These are phyloP conservation scores for Akanthomyces lecanii DNA, from an alignment of 2,329 filamentous ascomycete species.

Conservation along the genomic window DNA sequence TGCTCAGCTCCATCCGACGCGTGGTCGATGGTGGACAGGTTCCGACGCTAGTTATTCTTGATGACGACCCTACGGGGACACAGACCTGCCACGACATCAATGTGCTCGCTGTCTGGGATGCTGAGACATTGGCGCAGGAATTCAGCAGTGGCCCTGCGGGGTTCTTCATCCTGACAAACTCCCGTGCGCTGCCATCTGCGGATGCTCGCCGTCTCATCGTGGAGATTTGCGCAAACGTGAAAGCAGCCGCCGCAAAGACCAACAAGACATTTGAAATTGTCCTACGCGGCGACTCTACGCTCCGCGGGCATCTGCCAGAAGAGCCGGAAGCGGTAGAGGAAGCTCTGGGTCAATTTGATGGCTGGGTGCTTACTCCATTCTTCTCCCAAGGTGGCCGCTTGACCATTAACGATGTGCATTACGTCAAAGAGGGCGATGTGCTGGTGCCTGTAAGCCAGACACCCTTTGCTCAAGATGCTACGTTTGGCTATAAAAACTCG, in stretches of 20 bases:
- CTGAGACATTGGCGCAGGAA: constrained; percentile 39
- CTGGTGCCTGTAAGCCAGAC: constrained; percentile 43
- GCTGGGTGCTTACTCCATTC: constrained; percentile 52
- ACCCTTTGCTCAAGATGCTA: constrained; percentile 53
- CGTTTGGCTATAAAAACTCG: constrained; percentile 52
- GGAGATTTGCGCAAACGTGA: constrained; percentile 47
- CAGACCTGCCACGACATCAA: constrained; percentile 56
- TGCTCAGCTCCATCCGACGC: constrained; percentile 21
- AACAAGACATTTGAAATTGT: constrained; percentile 48
- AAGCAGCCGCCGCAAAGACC: constrained; percentile 37
- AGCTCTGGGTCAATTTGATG: constrained; percentile 45
- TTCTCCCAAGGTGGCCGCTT: constrained; percentile 54
- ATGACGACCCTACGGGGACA: constrained; percentile 56
- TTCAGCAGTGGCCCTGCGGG: constrained; percentile 38
- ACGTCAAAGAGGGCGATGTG: constrained; percentile 47
- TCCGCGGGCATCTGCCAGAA: constrained; percentile 51
- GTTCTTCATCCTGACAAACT: constrained; percentile 59
- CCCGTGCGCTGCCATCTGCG: constrained; percentile 46
- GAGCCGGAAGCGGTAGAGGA: constrained; percentile 49
- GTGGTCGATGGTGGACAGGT: constrained; percentile 22
- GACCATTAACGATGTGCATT: constrained; percentile 53
- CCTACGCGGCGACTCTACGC: constrained; percentile 50
- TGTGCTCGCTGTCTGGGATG: constrained; percentile 52
- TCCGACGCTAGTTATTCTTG: constrained; percentile 39
- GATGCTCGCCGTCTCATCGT: constrained; percentile 43